Evolutionary conservation across 1,284 basidiomycete species (phyloP), one percentile per base, ranked within the genome.

Genomic region (Clitocybe nebularis): DNA sequence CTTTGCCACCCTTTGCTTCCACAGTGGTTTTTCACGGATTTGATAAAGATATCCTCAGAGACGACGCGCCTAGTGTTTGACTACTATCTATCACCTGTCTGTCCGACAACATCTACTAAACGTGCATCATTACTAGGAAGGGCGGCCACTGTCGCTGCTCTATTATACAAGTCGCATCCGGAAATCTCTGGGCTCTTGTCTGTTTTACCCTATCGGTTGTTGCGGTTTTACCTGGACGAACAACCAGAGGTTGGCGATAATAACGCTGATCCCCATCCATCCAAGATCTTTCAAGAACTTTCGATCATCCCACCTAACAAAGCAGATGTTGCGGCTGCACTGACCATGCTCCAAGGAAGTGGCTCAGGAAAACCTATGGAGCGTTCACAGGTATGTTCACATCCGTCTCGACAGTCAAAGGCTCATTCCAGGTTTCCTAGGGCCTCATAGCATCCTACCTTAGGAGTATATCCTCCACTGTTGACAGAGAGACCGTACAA

Each of bases 21-120:
- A 5, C 68, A 72, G 22, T 72, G 70, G 59, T 74, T 79, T 42
- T 60, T 80, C 3, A 54, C 57, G 10, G 75, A 81, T 47, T 48
- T 77, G 32, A 50, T 67, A 22, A 67, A 68, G 21, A 63, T 61
- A 21, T 56, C 68, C 2, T 58, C 68, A 6, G 68, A 69, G 34
- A 51, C 68, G 4, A 50, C 66, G n/a, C 59, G 64, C 21, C 54
- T 60, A 25, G 57, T 67, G n/a, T 74, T 79, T 47, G 60, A 77
- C 37, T 69, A 66, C 47, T 71, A 70, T 46, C 52, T 74, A 29
- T 74, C 68, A 6, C 50, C 69, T 8, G 51, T 58, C 26, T 74
- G 67, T 49, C 48, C 58, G 3, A 63, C 66, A 1, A 56, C 66
- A 0, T 51, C 63, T 7, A 39, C 48, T 11, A 57, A 62, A 23